phyloP scores from a whole-genome alignment of 352 stramenopile genomes.

The Globisporangium mamillatum region DNA sequence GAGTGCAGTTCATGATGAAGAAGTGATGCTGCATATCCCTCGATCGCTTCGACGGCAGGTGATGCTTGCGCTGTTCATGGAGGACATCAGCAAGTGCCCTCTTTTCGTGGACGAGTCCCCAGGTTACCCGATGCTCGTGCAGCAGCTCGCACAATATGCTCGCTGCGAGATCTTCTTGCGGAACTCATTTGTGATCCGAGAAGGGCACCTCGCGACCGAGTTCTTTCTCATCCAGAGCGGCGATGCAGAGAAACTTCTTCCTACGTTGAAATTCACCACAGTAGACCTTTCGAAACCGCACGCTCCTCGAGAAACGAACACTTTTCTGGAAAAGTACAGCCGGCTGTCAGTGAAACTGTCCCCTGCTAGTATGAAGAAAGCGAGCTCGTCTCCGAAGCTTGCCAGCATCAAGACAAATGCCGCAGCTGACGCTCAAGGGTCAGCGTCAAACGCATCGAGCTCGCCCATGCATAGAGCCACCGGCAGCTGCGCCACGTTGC shows the following conservation, averaged over 20 bases:
- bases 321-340: neutral
- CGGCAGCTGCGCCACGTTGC: neutral
- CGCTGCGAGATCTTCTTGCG: constrained; percentile 63
- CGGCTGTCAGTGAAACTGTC: constrained; percentile 1
- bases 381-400: neutral
- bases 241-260: constrained; percentile 51
- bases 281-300: constrained; percentile 2
- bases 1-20: constrained; percentile 46
- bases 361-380: neutral
- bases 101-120: constrained; percentile 23
- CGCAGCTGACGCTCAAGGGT: neutral
- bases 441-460: too few relatives aligned
- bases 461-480: neutral
- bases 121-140: constrained; percentile 23
- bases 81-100: constrained; percentile 32
- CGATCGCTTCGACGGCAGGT: constrained; percentile 39
- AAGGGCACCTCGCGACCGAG: constrained; percentile 55
- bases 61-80: constrained; percentile 28
- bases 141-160: constrained; percentile 27
- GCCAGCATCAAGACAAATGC: neutral
- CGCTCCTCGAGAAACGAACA: neutral
- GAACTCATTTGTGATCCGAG: constrained; percentile 47
- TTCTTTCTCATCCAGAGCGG: constrained; percentile 71
- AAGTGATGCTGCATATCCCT: constrained; percentile 47
- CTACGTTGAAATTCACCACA: constrained; percentile 21